A percentile compares a stretch with the other conserved stretches of the same genome.
Evolutionary conservation across 2,329 filamentous ascomycete species (phyloP).

Genomic region (Phialemonium atrogriseum): DNA sequence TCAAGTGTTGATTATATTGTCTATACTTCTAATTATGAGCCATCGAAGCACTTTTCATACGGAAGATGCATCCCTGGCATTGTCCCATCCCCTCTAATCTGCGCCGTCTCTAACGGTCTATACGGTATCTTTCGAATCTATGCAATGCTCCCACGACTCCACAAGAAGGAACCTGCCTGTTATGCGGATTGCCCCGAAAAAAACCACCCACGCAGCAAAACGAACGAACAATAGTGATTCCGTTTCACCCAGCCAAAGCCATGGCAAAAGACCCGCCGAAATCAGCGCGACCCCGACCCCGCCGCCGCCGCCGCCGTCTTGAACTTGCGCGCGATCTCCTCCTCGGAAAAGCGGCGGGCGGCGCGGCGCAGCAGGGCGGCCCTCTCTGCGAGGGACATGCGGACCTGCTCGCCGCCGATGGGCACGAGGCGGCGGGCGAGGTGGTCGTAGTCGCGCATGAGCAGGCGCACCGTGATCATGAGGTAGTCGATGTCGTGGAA

Average conservation of each 20-base stretch:
- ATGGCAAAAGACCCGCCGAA: too few relatives aligned
- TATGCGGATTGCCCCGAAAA: neutral
- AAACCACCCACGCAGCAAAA: neutral
- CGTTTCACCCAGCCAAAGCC: too few relatives aligned
- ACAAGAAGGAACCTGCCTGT: neutral
- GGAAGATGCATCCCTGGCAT: too few relatives aligned
- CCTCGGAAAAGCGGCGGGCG: constrained; percentile 57
- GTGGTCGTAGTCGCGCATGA: constrained; percentile 63
- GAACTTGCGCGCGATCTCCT: constrained; percentile 55
- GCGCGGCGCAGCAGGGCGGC: constrained; percentile 54
- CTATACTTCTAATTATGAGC: too few relatives aligned
- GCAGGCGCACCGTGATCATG: constrained; percentile 60
- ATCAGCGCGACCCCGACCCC: too few relatives aligned
- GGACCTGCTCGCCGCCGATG: constrained; percentile 58
- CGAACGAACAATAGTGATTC: too few relatives aligned
- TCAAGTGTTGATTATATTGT: too few relatives aligned
- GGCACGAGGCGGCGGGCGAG: constrained; percentile 66
- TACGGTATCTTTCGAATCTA: too few relatives aligned
- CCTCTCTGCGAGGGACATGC: constrained; percentile 55
- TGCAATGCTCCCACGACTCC: neutral
- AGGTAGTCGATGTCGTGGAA: constrained; percentile 78
- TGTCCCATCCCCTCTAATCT: too few relatives aligned
- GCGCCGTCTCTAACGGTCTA: too few relatives aligned
- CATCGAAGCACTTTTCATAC: too few relatives aligned
- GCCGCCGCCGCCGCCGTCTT: constrained; percentile 1